Conservation (phyloP, 371 early-diverging fungal species). For the Lichtheimia ornata region DNA sequence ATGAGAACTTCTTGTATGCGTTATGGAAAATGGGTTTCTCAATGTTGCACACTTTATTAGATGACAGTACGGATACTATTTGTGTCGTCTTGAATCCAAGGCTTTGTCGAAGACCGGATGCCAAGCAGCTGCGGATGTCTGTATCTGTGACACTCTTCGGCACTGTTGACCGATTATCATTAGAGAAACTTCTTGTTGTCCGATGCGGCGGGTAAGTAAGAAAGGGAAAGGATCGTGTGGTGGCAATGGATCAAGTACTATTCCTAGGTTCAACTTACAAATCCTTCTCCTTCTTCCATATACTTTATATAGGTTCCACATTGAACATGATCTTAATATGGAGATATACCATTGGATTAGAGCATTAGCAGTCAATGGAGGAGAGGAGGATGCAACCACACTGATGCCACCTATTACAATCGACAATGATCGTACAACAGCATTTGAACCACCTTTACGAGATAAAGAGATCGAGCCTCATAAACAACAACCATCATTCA, state of each 20-base stretch:
- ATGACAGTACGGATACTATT: constrained; percentile 23
- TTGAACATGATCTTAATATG: constrained; percentile 14
- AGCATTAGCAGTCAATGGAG: too few relatives aligned
- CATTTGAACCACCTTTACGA: not conserved
- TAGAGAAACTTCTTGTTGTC: not conserved
- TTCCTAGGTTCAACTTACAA: not conserved
- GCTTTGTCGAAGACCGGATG: constrained; percentile 10
- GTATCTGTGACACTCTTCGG: constrained; percentile 19
- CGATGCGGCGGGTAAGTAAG: constrained; percentile 14
- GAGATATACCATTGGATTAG: constrained; percentile 16
- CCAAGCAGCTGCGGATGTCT: constrained; percentile 1
- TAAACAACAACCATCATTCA: not conserved
- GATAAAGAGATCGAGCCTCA: not conserved
- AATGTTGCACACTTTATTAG: constrained; percentile 6
- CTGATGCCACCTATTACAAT: too few relatives aligned
- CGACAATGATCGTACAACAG: too few relatives aligned
- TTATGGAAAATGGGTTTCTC: too few relatives aligned
- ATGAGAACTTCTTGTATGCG: too few relatives aligned
- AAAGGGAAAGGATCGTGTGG: not conserved
- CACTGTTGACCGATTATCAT: not conserved
- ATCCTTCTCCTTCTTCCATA: not conserved
- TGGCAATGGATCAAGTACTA: too few relatives aligned
- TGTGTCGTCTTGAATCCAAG: constrained; percentile 16
- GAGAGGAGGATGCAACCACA: too few relatives aligned
- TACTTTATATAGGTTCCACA: constrained; percentile 11